Percentiles rank a stretch among this genome's conserved stretches.
These are phyloP conservation scores for Penicillium desertorum DNA, from an alignment of 495 filamentous ascomycete species.

Conservation along the genomic window DNA sequence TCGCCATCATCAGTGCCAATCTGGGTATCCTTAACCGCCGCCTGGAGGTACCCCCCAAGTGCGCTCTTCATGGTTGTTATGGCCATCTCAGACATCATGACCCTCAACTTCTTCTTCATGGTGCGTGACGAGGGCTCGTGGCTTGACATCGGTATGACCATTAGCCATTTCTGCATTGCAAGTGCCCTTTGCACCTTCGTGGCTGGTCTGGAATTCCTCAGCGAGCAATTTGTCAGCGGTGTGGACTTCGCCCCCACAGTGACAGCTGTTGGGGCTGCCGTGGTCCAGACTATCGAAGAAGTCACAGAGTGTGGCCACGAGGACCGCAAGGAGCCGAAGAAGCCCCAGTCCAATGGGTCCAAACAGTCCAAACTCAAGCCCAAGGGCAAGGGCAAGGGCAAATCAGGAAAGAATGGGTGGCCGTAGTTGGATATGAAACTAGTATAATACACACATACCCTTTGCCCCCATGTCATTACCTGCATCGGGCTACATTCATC, in stretches of 20 bases:
- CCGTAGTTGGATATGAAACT: conserved; percentile 6
- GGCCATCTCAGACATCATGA: conserved; percentile 87
- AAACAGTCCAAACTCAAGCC: conserved; percentile 8
- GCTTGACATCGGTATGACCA: conserved; percentile 96
- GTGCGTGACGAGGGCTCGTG: conserved; percentile 94
- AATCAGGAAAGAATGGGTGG: conserved; percentile 14
- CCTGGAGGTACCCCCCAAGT: conserved; percentile 75
- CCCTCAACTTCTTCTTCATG: conserved; percentile 96
- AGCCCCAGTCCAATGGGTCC: not conserved
- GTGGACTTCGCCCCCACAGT: conserved; percentile 60
- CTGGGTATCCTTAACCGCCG: conserved; percentile 89
- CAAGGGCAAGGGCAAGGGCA: conserved; percentile 15
- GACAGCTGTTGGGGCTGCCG: conserved; percentile 16
- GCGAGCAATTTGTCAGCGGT: conserved; percentile 78
- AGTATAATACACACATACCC: not conserved
- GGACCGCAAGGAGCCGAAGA: conserved; percentile 6
- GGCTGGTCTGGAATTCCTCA: conserved; percentile 79
- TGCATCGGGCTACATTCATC: not conserved
- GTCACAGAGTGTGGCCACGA: conserved; percentile 25
- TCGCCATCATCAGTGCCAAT: conserved; percentile 89
- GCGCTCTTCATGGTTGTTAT: conserved; percentile 95
- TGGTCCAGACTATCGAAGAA: conserved; percentile 21
- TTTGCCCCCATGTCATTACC: not conserved
- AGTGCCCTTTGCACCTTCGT: conserved; percentile 90
- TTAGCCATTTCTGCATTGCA: conserved; percentile 91